Evolutionary conservation across 805 yeast genomes (phyloP), one percentile per base, ranked within the genome.

Genomic region (Blastobotrys americana): DNA sequence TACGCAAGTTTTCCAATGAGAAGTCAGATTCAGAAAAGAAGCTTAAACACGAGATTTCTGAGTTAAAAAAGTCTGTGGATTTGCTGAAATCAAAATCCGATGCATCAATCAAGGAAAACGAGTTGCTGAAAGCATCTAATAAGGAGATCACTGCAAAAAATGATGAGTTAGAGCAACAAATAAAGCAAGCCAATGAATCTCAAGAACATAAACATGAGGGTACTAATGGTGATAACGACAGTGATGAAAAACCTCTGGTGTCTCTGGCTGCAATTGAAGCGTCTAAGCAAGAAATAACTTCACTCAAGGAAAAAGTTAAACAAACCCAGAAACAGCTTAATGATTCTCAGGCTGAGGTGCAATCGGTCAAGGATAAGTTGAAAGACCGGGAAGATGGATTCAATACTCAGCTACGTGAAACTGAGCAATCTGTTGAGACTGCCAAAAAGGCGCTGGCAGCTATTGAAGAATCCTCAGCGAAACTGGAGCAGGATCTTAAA

Each of bases 1-100:
- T 89, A 55, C 71, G 80, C 43, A 70, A 73, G 23, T 57, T 74
- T 37, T 46, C 64, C 21, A 46, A 58, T 39, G 53, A 54, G 33
- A 15, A 43, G 23, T 42, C 31, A 3, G 41, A 36, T 3, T 27
- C 43, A 10, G 34, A 51, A 25, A 41, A 39, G 22, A 41, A 48
- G 37, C 16, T 23, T 2, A 38, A 37, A 21, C 33, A 37, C 22
- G 33, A 53, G 34, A 35, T 35, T 22, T 17, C 10, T 18, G 38
- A 38, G 28, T 19, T 37, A 17, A 47, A 55, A 41, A 46, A 49
- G 27, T 47, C 51, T 0, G 51, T 51, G 23, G 52, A 55, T 37
- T 49, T 52, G 34, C 42, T 45, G 31, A 44, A 43, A 16, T 15
- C 57, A 19, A 34, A 55, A 52, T 52, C 52, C 43, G 41, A 54